Percentiles rank a stretch among this genome's conserved stretches.
Evolutionary conservation across 2,329 filamentous ascomycete species (phyloP).

Genomic region (Whalleya microplaca): DNA sequence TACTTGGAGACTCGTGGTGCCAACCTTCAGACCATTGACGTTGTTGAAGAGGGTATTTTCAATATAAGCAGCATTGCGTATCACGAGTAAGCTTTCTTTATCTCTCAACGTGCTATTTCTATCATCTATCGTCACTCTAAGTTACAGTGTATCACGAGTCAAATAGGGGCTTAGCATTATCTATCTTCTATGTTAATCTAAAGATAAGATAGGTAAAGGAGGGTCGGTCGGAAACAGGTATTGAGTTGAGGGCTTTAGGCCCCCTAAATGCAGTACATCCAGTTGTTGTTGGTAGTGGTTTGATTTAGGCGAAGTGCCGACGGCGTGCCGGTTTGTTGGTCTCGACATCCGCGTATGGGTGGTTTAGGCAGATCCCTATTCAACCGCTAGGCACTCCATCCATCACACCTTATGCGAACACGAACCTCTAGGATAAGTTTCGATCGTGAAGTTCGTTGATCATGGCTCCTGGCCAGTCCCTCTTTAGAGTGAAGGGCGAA

Average conservation of each 20-base stretch:
- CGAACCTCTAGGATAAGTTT: background rate
- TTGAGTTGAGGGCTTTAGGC: background rate
- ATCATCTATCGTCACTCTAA: background rate
- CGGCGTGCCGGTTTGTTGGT: constrained; percentile 8
- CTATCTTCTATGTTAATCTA: background rate
- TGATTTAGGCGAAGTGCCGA: constrained; percentile 5
- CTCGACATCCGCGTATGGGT: background rate
- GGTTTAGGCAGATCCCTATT: constrained; percentile 3
- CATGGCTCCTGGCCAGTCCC: background rate
- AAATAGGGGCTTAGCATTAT: background rate
- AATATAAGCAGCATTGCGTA: background rate
- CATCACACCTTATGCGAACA: constrained; percentile 2
- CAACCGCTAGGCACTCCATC: constrained; percentile 3
- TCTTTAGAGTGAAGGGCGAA: background rate
- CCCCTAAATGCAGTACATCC: constrained; percentile 4
- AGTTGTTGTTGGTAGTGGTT: constrained; percentile 19
- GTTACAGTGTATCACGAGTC: background rate
- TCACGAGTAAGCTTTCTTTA: background rate
- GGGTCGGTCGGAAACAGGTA: constrained; percentile 20
- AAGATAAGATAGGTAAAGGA: constrained; percentile 6
- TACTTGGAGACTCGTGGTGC: background rate
- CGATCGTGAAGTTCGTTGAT: background rate
- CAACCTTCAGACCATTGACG: background rate
- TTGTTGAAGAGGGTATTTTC: background rate
- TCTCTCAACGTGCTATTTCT: constrained; percentile 3